Evolutionary conservation across 768 basidiomycete genomes (phyloP), one percentile per base, ranked within the genome.

Genomic region (Exidia glandulosa): DNA sequence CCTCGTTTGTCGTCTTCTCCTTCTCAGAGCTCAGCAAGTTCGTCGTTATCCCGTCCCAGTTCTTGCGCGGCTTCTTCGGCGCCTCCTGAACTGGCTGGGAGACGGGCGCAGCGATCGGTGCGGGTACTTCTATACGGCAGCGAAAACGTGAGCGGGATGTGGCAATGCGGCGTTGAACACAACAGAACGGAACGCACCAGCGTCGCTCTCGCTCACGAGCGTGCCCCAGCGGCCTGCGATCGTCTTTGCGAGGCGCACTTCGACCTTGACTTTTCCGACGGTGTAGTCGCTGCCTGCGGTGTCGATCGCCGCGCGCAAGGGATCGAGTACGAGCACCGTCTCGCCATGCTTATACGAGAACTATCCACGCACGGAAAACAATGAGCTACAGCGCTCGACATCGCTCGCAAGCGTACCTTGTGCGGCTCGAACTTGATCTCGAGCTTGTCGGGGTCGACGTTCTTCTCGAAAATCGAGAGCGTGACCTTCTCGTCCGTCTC

Each of bases 11-110:
- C 2, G 80, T 74, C 67, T 79, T 85, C 48, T 88, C 84, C 68
- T 88, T 88, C 2, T 93, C 91, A 6, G 74, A 69, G 19, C 74
- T 72, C 36, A 88, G 81, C 61, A 90, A 86, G 23, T 79, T 75
- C 32, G 77, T 77, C 2, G 90, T 88, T 64, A 94, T 81, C 6
- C 79, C 81, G 59, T 95, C 94, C 95, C 95, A 99, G 66, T 99
- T 93, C 77, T 90, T 94, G 60, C 68, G 76, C 63, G 73, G 75
- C 64, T 75, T 75, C 54, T 61, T 63, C 57, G 58, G 73, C 66
- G 67, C 66, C 65, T 23, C 59, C 62, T 16, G 45, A 27, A 55
- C 71, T 1, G 75, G 69, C 34, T 76, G 69, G 16, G 74, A 63
- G 14, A 76, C 63, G 12, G 76, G 58, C 32, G 70, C 55, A 52